Conservation (phyloP, 306 rosid genomes). For the Astragalus membranaceus region DNA sequence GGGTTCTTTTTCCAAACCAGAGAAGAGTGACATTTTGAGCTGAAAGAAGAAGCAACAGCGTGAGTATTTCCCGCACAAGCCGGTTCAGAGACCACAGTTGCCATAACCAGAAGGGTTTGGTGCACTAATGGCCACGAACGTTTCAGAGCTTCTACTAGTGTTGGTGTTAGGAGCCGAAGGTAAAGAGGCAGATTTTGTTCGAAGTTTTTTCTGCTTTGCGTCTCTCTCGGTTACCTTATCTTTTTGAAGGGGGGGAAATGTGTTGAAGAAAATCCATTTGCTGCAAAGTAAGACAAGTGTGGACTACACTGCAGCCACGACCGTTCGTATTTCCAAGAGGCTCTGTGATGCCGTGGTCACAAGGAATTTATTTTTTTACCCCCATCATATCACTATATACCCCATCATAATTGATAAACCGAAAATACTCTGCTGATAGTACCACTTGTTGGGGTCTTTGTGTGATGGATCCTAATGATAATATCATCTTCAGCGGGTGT, state of each 20-base stretch:
- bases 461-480: no score
- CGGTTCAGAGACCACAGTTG: constrained; percentile 30
- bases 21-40: constrained; percentile 29
- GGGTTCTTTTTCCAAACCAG: constrained; percentile 8
- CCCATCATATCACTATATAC: no score
- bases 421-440: no score
- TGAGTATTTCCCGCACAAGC: constrained; percentile 24
- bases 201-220: not conserved
- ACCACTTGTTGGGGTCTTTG: no score
- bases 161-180: no score
- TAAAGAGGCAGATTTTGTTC: not conserved
- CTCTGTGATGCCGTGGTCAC: no score
- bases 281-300: constrained; percentile 10
- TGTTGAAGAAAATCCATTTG: not conserved
- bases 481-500: no score
- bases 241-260: not conserved
- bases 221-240: constrained; percentile 15
- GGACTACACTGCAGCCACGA: constrained; percentile 14
- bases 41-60: constrained; percentile 14
- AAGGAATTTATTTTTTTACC: no score
- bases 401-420: no score
- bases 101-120: not conserved
- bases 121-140: not conserved
- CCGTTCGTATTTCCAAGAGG: not conserved
- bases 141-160: not conserved